phyloP scores from a whole-genome alignment of 768 basidiomycete genomes.

The Lenzites betulinus region DNA sequence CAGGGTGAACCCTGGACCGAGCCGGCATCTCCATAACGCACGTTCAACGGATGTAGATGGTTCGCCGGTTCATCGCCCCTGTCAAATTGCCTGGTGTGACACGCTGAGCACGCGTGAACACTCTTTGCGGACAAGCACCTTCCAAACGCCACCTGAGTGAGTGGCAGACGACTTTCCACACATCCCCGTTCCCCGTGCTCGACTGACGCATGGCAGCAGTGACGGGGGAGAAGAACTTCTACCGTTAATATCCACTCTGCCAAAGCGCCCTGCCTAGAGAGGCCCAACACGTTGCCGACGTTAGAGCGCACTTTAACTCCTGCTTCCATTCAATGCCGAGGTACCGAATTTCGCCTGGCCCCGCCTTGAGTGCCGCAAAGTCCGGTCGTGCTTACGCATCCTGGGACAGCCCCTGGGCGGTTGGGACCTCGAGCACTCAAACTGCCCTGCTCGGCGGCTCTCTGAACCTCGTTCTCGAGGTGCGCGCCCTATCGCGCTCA shows the following conservation, averaged over 20 bases:
- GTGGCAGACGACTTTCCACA: neutral
- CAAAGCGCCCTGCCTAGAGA: neutral
- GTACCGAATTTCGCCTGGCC: conserved; percentile 10
- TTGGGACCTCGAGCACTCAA: neutral
- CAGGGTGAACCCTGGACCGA: neutral
- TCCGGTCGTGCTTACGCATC: conserved; percentile 3
- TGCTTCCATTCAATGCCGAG: conserved; percentile 16
- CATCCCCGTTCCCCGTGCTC: neutral
- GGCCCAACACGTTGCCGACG: conserved; percentile 10
- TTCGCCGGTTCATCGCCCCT: neutral
- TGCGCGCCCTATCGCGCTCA: neutral
- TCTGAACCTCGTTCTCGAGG: neutral
- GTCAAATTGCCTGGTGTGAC: neutral
- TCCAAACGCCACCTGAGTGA: neutral
- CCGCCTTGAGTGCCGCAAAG: conserved; percentile 14
- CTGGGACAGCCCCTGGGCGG: neutral
- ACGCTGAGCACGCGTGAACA: neutral
- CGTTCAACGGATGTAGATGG: neutral
- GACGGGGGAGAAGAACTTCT: conserved; percentile 9
- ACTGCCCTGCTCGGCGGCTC: neutral
- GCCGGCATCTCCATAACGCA: neutral
- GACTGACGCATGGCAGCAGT: conserved; percentile 8
- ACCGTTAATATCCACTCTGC: conserved; percentile 12
- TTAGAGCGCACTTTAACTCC: conserved; percentile 3
- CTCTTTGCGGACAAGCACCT: neutral